Evolutionary conservation across 805 yeast genomes (phyloP), one percentile per base, ranked within the genome.

Genomic region (Maudiozyma serrabonitensis): DNA sequence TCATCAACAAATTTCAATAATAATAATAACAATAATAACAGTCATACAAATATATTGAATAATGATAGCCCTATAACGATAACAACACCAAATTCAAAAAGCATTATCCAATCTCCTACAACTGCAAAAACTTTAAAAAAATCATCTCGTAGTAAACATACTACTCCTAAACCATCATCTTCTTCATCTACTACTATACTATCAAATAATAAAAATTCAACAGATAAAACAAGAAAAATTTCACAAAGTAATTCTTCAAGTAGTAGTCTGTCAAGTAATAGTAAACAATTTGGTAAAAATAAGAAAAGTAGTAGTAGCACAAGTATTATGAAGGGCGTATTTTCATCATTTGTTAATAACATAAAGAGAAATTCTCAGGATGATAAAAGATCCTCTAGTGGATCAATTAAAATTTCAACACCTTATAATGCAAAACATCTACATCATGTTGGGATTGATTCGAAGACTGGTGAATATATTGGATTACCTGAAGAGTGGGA

Each of bases 401-500:
- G 47, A 15, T 52, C 55, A 9, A 23, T 46, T 64, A 7, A 81
- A 56, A 93, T 91, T 46, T 86, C 95, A n/a, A 82, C 88, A 0
- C 99, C 99, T 0, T 88, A 84, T 65, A 88, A 87, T 60, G 84
- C 93, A 16, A 82, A 87, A 61, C 96, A 90, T 61, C 84, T 88
- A 35, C 88, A 93, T 16, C 98, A 93, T 61, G 98, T 93, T 9
- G 96, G 95, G 23, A 82, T 87, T 46, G 96, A 91, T 65, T 75
- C 81, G 4, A 79, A 77, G 54, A 78, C 88, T 19, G 96, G 96
- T 12, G 84, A 86, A 42, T 91, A 84, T 64, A 87, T 93, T 0
- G 98, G 97, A 2, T 71, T 93, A 41, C 99, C 99, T 0, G 82
- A 79, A 28, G 95, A 88, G 60, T 93, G 99, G 99, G 88, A 88